Conservation (phyloP, 2,329 filamentous ascomycete genomes). For the Salinomyces thailandicus region DNA sequence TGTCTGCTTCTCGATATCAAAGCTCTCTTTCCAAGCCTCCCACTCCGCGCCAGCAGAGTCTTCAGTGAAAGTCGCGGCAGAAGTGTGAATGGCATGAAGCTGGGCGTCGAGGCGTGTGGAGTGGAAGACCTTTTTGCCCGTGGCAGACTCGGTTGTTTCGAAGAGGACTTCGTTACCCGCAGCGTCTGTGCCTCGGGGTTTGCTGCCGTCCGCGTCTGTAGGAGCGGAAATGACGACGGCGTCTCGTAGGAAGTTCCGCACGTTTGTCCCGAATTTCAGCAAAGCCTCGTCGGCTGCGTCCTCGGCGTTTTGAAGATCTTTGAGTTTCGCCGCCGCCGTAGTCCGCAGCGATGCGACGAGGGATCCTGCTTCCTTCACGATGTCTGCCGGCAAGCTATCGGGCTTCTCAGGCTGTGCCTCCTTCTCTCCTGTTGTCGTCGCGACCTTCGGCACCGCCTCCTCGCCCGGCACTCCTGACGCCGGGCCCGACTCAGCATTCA, state of each 20-base stretch:
- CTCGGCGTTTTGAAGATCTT: conserved; percentile 82
- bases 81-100: conserved; percentile 87
- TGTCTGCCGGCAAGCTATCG: conserved; percentile 39
- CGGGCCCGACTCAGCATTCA: conserved; percentile 13
- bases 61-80: conserved; percentile 66
- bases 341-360: conserved; percentile 60
- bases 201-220: conserved; percentile 33
- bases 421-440: neutral
- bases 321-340: conserved; percentile 47
- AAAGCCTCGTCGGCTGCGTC: conserved; percentile 94
- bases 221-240: conserved; percentile 82
- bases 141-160: conserved; percentile 78
- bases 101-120: conserved; percentile 91
- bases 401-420: conserved; percentile 20
- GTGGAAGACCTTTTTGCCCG: conserved; percentile 87
- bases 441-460: conserved; percentile 16
- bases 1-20: conserved; percentile 76
- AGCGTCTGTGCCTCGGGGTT: conserved; percentile 24
- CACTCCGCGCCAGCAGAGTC: conserved; percentile 61
- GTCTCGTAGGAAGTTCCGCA: conserved; percentile 80
- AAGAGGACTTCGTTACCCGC: conserved; percentile 58
- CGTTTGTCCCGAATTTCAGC: conserved; percentile 78
- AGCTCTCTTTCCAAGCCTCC: conserved; percentile 59
- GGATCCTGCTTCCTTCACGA: conserved; percentile 46
- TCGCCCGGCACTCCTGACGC: conserved; percentile 17